Percentiles rank a stretch among this genome's conserved stretches.
Evolutionary conservation across 139 green algal genomes (phyloP).

Genomic region (Chlorella sorokiniana): DNA sequence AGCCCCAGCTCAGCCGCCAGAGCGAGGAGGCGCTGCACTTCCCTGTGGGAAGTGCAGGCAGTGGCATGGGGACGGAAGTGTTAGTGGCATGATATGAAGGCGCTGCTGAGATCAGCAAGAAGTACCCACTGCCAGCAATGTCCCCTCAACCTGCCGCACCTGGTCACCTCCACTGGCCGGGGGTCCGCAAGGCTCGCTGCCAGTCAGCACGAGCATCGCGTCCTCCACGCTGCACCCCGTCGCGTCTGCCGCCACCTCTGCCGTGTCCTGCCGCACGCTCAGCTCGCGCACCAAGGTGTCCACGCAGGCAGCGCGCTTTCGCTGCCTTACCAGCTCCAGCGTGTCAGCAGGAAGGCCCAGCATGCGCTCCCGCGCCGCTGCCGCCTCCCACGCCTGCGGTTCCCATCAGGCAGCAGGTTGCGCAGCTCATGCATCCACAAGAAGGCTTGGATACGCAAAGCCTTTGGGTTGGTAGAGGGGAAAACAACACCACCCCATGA

Average conservation of each 20-base stretch:
- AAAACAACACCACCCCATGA: no score
- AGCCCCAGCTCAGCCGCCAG: neutral
- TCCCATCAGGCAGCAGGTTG: no score
- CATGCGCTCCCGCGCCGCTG: neutral
- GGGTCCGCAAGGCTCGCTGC: neutral
- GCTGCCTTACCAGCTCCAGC: neutral
- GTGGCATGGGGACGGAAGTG: no score
- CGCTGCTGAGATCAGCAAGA: neutral
- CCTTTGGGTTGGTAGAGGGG: no score
- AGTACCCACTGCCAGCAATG: no score
- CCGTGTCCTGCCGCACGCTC: neutral
- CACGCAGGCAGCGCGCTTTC: neutral
- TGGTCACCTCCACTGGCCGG: neutral
- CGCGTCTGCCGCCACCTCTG: neutral
- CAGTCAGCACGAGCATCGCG: neutral
- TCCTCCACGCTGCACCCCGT: neutral
- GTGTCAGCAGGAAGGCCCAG: neutral
- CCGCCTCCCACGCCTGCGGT: neutral
- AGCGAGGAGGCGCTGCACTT: neutral
- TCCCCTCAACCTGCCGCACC: no score
- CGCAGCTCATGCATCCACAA: no score
- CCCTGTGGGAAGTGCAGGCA: neutral
- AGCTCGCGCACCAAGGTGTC: neutral
- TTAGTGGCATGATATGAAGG: neutral
- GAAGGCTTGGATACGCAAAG: no score